Percentiles rank a stretch among this genome's conserved stretches.
These are phyloP conservation scores for Pyrenopolyporus hunteri DNA, from an alignment of 495 filamentous ascomycete species.

Conservation along the genomic window DNA sequence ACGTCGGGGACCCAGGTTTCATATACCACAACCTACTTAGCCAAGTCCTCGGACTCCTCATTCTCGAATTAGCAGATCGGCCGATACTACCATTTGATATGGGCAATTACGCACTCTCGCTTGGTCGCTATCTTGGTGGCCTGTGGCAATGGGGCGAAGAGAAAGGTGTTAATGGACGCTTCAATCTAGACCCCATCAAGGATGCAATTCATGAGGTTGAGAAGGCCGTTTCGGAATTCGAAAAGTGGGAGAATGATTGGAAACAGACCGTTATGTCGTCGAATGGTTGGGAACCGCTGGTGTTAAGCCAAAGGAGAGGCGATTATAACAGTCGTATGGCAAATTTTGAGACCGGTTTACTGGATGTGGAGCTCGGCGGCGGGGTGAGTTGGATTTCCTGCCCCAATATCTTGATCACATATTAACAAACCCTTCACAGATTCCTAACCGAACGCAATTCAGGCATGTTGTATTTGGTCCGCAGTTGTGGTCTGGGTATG, in stretches of 20 bases:
- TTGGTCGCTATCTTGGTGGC: conserved; percentile 67
- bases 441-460: conserved; percentile 90
- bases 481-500: conserved; percentile 76
- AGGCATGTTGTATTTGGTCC: conserved; percentile 92
- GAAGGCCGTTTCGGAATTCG: conserved; percentile 66
- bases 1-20: conserved; percentile 80
- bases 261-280: conserved; percentile 66
- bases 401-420: background rate
- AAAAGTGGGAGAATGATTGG: conserved; percentile 75
- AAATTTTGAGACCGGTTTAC: conserved; percentile 78
- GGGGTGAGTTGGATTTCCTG: conserved; percentile 63
- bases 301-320: conserved; percentile 65
- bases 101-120: conserved; percentile 61
- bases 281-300: conserved; percentile 72
- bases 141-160: conserved; percentile 67
- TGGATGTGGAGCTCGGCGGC: conserved; percentile 72
- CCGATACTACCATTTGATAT: conserved; percentile 85
- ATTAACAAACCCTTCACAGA: conserved; percentile 50
- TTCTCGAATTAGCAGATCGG: conserved; percentile 81
- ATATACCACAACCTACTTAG: conserved; percentile 79
- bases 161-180: conserved; percentile 56
- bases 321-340: conserved; percentile 76
- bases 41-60: conserved; percentile 80
- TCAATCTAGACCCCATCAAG: conserved; percentile 64
- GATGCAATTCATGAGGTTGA: conserved; percentile 66